phyloP scores from a whole-genome alignment of 768 basidiomycete species.

The Leucocoprinus leucothites region DNA sequence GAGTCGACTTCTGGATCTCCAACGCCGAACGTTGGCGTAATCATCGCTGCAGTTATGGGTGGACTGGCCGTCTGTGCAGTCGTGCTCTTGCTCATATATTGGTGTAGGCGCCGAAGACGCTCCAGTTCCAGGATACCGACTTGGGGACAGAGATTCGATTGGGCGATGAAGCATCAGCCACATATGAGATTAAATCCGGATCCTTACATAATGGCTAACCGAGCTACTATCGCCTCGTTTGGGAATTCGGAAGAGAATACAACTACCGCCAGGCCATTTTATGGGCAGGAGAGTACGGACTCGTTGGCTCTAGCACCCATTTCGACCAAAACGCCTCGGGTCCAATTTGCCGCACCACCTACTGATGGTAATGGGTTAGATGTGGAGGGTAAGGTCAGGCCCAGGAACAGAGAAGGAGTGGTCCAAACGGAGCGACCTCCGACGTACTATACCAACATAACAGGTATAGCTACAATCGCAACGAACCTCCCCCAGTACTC shows the following conservation, averaged over 20 bases:
- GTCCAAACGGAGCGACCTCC: constrained; percentile 1
- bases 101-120: not conserved
- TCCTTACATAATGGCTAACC: not conserved
- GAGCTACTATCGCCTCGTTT: not conserved
- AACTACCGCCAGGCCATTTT: not conserved
- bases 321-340: not conserved
- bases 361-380: not conserved
- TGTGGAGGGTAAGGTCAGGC: not conserved
- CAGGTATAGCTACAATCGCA: constrained; percentile 3
- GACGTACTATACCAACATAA: not conserved
- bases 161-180: not conserved
- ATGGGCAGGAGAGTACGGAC: not conserved
- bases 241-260: not conserved
- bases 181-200: not conserved
- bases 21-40: not conserved
- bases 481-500: constrained; percentile 3
- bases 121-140: not conserved
- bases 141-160: not conserved
- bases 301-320: not conserved
- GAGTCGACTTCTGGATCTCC: not conserved
- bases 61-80: not conserved
- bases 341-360: not conserved
- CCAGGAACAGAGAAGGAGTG: not conserved
- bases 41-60: not conserved
- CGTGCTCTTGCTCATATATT: not conserved